Percentiles rank a stretch among this genome's conserved stretches.
Conservation (phyloP, 192 early-diverging fungal species). For the Backusella psychrophila region DNA sequence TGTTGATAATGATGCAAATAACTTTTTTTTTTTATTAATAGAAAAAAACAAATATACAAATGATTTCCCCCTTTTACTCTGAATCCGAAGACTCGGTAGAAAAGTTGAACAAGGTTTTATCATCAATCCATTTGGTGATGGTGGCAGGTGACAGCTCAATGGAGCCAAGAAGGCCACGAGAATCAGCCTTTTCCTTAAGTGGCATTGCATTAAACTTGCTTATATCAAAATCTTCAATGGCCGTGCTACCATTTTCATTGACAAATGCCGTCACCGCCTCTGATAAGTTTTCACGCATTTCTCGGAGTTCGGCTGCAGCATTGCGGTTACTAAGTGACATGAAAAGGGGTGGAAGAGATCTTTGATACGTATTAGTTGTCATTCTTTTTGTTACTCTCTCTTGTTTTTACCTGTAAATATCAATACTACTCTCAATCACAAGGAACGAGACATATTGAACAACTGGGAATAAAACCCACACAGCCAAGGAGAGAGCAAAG, state of each 20-base stretch:
- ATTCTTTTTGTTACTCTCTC: not conserved
- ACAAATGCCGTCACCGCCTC: conserved; percentile 74
- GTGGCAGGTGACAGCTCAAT: not conserved
- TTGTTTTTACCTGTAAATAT: conserved; percentile 56
- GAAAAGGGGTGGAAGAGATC: conserved; percentile 80
- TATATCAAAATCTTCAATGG: conserved; percentile 64
- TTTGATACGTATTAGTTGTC: not conserved
- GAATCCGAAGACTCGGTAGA: not conserved
- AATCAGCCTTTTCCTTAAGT: conserved; percentile 3
- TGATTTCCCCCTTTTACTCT: not conserved
- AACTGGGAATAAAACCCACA: conserved; percentile 50
- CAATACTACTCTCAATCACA: conserved; percentile 66
- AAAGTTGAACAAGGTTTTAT: conserved; percentile 18
- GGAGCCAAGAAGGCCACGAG: conserved; percentile 1
- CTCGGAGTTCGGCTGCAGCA: conserved; percentile 58
- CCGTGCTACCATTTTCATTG: conserved; percentile 74
- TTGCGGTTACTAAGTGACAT: conserved; percentile 53
- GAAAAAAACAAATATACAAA: not conserved
- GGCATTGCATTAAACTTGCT: conserved; percentile 16
- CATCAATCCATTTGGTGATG: conserved; percentile 20
- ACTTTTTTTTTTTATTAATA: not conserved
- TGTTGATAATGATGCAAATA: not conserved
- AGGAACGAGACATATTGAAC: conserved; percentile 65
- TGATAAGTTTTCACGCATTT: conserved; percentile 68
- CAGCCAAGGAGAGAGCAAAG: not conserved